Base-by-base conservation (phyloP, 2,329 filamentous ascomycete species). In the Claviceps pazoutovae region DNA sequence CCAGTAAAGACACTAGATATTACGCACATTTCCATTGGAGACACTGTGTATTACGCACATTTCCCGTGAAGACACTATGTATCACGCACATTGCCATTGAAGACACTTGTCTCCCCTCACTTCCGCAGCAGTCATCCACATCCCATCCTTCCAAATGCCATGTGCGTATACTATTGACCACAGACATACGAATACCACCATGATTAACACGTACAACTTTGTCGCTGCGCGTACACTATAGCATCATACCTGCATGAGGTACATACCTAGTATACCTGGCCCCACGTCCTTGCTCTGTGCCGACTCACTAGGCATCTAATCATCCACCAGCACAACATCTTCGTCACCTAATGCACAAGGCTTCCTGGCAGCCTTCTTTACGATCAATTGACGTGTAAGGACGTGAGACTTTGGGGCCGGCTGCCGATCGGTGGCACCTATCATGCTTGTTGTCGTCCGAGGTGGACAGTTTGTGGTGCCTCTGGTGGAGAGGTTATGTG, bases 401-500 rank as follows among this genome's bases (percentile, higher is more conserved):
- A 19, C 2, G 36, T 38, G 36, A 16, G 11, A 38, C 8, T 2
- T n/a, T 11, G 13, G 1, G 9, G n/a, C 42, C 19, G 3, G 42
- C 3, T 21, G 6, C 39, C 39, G 37, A n/a, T 21, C 16, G 16
- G 16, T 14, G 48, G 7, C 13, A 50, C 14, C 26, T 9, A 16
- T 45, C 13, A 7, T 21, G 26, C 39, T 43, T 44, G 21, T 16
- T 19, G 6, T 26, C 37, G 13, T 6, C 13, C 39, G 48, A 5
- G 23, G 6, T 26, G 7, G 23, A 26, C 23, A 26, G 23, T 21
- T 13, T 6, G 7, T 6, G 14, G 42, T 45, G 11, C 45, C 26
- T 34, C 16, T 30, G 2, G 56, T 56, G 42, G 56, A 54, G 43
- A 64, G 61, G 49, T 59, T 62, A 39, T 70, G 46, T 34, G 58